phyloP scores from a whole-genome alignment of 306 rosid genomes.

The Canavalia gladiata region DNA sequence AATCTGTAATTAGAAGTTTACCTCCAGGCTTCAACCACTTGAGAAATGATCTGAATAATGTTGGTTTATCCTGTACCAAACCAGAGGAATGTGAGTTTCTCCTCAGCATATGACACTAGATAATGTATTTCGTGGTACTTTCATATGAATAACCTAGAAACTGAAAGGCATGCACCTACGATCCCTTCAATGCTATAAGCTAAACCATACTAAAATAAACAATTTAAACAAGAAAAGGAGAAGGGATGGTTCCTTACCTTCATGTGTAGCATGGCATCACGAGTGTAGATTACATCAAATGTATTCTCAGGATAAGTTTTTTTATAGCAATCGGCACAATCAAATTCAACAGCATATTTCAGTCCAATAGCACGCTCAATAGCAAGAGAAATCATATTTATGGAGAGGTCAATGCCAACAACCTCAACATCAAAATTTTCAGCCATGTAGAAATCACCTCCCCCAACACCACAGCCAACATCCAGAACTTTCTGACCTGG shows the following conservation, averaged over 20 bases:
- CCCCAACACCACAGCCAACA: conserved; percentile 98
- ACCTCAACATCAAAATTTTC: conserved; percentile 82
- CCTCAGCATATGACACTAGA: not conserved
- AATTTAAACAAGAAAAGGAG: conserved; percentile 3
- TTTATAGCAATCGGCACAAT: conserved; percentile 88
- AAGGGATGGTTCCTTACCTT: conserved; percentile 60
- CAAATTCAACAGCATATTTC: conserved; percentile 81
- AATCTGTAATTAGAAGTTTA: conserved; percentile 85
- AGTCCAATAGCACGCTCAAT: conserved; percentile 89
- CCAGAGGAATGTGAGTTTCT: conserved; percentile 6
- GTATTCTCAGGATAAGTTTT: conserved; percentile 72
- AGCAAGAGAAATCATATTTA: conserved; percentile 93
- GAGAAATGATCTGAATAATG: conserved; percentile 76
- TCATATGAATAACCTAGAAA: conserved; percentile 1
- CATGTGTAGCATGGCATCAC: conserved; percentile 89
- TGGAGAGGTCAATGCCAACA: conserved; percentile 89
- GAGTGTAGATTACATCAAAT: conserved; percentile 87
- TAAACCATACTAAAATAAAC: not conserved
- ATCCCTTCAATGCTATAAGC: conserved; percentile 23
- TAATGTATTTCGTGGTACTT: not conserved
- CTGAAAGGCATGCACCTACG: not conserved
- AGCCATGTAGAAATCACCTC: conserved; percentile 97
- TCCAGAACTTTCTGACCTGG: conserved; percentile 89
- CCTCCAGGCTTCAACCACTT: conserved; percentile 98
- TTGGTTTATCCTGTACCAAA: conserved; percentile 76